Conservation (phyloP, 352 stramenopile species). For the Globisporangium middletonii region DNA sequence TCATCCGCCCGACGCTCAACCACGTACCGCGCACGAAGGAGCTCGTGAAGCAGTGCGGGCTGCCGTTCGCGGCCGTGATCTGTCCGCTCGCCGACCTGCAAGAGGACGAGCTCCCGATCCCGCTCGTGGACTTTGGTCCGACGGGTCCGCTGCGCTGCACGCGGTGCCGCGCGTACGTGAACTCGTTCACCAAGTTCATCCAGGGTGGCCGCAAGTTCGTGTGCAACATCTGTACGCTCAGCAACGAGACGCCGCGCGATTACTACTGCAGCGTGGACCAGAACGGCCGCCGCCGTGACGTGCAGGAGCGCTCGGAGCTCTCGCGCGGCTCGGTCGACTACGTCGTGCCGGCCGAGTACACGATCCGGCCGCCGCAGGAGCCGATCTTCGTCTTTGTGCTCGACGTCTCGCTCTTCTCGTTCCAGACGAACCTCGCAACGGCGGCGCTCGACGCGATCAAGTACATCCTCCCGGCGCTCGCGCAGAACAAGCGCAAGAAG, state of each 20-base stretch:
- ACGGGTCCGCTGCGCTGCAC: constrained; percentile 78
- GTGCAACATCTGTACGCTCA: constrained; percentile 85
- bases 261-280: constrained; percentile 88
- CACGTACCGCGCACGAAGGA: constrained; percentile 74
- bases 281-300: constrained; percentile 74
- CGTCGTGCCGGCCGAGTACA: constrained; percentile 78
- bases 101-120: constrained; percentile 78
- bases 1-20: constrained; percentile 85
- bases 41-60: constrained; percentile 63
- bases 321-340: constrained; percentile 83
- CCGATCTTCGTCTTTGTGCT: constrained; percentile 86
- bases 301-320: constrained; percentile 75
- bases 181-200: constrained; percentile 86
- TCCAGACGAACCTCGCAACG: constrained; percentile 61
- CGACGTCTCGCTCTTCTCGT: constrained; percentile 81
- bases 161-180: constrained; percentile 83
- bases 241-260: constrained; percentile 79
- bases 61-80: constrained; percentile 79
- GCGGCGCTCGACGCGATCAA: constrained; percentile 70
- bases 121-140: constrained; percentile 81
- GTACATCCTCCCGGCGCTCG: constrained; percentile 68
- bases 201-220: constrained; percentile 81
- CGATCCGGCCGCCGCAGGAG: constrained; percentile 70
- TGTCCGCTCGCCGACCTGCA: constrained; percentile 77
- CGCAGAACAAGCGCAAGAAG: constrained; percentile 81